These are phyloP conservation scores for Globisporangium carolinianum DNA, from an alignment of 352 stramenopile genomes.

Conservation along the genomic window DNA sequence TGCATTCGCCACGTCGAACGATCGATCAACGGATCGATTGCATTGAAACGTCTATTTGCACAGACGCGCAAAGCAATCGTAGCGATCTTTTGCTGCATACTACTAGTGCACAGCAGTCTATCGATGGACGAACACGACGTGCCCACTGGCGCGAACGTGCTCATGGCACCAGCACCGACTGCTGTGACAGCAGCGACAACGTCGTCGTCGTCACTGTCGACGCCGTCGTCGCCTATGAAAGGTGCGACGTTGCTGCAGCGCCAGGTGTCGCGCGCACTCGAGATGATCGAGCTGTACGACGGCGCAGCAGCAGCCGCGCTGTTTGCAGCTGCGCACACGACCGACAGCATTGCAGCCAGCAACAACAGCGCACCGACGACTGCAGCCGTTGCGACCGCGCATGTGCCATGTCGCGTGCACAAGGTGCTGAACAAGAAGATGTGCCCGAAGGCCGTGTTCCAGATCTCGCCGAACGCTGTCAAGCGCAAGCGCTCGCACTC, in stretches of 20 bases:
- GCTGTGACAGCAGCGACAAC: neutral
- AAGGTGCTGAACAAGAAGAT: slow-evolving; percentile 13
- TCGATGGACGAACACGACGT: slow-evolving; percentile 2
- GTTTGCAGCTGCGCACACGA: slow-evolving; percentile 5
- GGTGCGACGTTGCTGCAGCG: slow-evolving; percentile 29
- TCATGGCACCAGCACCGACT: neutral
- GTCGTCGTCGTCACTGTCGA: slow-evolving; percentile 1
- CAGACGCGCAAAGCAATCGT: too few relatives aligned
- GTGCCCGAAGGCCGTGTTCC: slow-evolving; percentile 17
- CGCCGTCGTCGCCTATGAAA: slow-evolving; percentile 11
- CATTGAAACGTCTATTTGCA: neutral
- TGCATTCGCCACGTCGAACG: neutral
- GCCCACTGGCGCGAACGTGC: neutral
- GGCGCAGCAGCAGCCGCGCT: slow-evolving; percentile 5
- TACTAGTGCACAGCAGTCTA: too few relatives aligned
- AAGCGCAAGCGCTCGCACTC: slow-evolving; percentile 64
- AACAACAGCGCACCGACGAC: neutral
- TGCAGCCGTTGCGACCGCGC: slow-evolving; percentile 6
- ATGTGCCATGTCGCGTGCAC: slow-evolving; percentile 11
- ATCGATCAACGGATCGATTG: neutral
- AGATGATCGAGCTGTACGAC: slow-evolving; percentile 37
- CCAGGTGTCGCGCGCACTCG: slow-evolving; percentile 41
- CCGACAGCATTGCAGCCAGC: slow-evolving; percentile 2
- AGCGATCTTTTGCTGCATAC: too few relatives aligned
- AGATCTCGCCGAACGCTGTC: slow-evolving; percentile 34